Conservation (phyloP, 495 filamentous ascomycete genomes). For the Geoglossum glabrum region DNA sequence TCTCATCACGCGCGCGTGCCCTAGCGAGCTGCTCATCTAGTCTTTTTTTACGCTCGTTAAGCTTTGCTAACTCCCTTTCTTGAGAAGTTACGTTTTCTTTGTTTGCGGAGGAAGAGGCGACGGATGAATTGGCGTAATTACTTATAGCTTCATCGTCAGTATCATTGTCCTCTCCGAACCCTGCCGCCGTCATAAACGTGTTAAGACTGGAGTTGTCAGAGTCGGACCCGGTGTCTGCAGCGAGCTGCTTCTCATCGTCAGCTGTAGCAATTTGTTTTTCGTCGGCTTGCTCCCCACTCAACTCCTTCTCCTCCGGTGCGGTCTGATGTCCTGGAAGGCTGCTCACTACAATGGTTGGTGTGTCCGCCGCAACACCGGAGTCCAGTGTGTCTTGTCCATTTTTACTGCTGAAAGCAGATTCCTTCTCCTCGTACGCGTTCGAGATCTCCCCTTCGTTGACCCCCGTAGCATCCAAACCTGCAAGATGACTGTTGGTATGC, state of each 20-base stretch:
- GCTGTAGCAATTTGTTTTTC: too few species aligned
- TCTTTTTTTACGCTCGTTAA: slow-evolving; percentile 47
- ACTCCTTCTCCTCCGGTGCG: not conserved
- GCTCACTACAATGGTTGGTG: slow-evolving; percentile 19
- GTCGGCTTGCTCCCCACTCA: not conserved
- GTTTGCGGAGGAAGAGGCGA: not conserved
- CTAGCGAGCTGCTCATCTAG: slow-evolving; percentile 47
- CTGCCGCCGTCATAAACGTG: not conserved
- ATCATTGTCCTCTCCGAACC: not conserved
- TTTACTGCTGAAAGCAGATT: not conserved
- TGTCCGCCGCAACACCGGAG: slow-evolving; percentile 21
- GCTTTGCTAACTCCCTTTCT: slow-evolving; percentile 56
- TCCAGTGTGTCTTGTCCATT: slow-evolving; percentile 19
- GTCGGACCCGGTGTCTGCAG: not conserved
- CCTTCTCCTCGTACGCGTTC: not conserved
- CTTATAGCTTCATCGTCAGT: not conserved
- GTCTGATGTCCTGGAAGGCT: slow-evolving; percentile 23
- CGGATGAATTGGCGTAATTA: not conserved
- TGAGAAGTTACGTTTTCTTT: slow-evolving; percentile 18
- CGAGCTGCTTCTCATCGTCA: not conserved
- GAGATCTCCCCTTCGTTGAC: slow-evolving; percentile 6
- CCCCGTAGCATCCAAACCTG: slow-evolving; percentile 12
- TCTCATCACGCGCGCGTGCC: slow-evolving; percentile 22
- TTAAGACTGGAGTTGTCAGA: not conserved
- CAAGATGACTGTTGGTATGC: slow-evolving; percentile 19